A percentile compares a stretch with the other conserved stretches of the same genome.
Evolutionary conservation across 257 asterid species (phyloP).

Genomic region (Ilex asprella): DNA sequence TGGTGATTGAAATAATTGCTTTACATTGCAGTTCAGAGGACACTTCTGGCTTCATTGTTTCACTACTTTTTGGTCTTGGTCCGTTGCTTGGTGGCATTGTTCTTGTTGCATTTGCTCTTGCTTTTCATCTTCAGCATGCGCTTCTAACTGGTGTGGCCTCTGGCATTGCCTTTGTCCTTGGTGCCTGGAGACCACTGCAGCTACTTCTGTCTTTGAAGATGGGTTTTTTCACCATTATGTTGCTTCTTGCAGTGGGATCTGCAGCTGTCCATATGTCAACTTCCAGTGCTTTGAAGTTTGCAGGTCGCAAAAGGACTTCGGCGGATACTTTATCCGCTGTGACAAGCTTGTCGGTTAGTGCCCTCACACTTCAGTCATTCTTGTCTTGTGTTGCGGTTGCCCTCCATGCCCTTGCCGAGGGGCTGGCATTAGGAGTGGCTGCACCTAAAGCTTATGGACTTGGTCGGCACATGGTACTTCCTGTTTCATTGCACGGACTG

Average conservation of each 20-base stretch:
- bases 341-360: constrained; percentile 45
- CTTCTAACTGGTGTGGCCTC: constrained; percentile 87
- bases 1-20: not conserved
- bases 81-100: constrained; percentile 83
- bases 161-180: constrained; percentile 86
- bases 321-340: constrained; percentile 43
- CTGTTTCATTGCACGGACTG: constrained; percentile 88
- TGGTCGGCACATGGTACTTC: constrained; percentile 93
- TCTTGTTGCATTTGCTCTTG: constrained; percentile 74
- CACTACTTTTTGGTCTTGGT: constrained; percentile 86
- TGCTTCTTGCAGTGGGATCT: constrained; percentile 52
- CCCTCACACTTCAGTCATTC: constrained; percentile 75
- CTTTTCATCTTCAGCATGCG: constrained; percentile 81
- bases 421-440: constrained; percentile 94
- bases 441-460: constrained; percentile 98
- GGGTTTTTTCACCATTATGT: constrained; percentile 47
- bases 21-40: constrained; percentile 72
- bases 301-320: constrained; percentile 56
- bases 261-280: constrained; percentile 40
- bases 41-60: constrained; percentile 82
- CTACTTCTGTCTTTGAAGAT: constrained; percentile 66
- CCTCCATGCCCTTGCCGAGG: constrained; percentile 88
- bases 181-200: constrained; percentile 88
- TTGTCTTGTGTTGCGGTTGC: constrained; percentile 67
- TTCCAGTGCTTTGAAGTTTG: constrained; percentile 43